Base-by-base conservation (phyloP, 2,329 filamentous ascomycete genomes). In the Stagonosporopsis vannaccii region DNA sequence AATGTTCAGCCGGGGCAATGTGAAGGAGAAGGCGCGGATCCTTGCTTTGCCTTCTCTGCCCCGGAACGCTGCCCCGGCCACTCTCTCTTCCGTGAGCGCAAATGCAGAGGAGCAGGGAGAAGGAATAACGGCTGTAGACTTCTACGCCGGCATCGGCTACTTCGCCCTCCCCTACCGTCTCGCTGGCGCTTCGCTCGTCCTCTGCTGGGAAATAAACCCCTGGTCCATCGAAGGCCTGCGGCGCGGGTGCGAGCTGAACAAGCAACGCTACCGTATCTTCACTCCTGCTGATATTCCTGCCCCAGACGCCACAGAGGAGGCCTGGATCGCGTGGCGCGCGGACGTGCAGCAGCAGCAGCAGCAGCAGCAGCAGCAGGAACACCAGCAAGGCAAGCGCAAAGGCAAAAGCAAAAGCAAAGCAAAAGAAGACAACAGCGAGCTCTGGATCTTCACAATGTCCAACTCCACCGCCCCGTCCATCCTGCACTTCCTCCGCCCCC, bases 121-220 rank as follows among this genome's bases (percentile, higher is more conserved):
- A n/a, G n/a, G n/a, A n/a, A n/a, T n/a, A n/a, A n/a, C n/a, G n/a
- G 79, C 76, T 1, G 84, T 96, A 0, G 94, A 98, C 74, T 79
- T 98, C 57, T 97, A 96, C 78, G 91, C 90, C 0, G 94, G 94
- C 0, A 97, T 97, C 62, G 94, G 94, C 5, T 97, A 97, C 77
- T 97, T 98, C 76, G 86, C 90, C 3, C 96, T 97, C 70, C 90
- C 87, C 28, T 97, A 97, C 76, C 40, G 36, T 6, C 82, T 80
- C 56, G 84, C 89, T 17, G 92, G 91, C 0, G 79, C 93, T 67
- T 79, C 67, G 8, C 79, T 84, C 44, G 89, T 97, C 1, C 79
- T 95, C 37, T 91, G 92, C 65, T 98, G 91, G 90, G 94, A 98
- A 76, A 80, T 97, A 41, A 97, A 97, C 69, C 67, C 75, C 0